phyloP scores from a whole-genome alignment of 768 basidiomycete genomes.

The Termitomyces sp. region DNA sequence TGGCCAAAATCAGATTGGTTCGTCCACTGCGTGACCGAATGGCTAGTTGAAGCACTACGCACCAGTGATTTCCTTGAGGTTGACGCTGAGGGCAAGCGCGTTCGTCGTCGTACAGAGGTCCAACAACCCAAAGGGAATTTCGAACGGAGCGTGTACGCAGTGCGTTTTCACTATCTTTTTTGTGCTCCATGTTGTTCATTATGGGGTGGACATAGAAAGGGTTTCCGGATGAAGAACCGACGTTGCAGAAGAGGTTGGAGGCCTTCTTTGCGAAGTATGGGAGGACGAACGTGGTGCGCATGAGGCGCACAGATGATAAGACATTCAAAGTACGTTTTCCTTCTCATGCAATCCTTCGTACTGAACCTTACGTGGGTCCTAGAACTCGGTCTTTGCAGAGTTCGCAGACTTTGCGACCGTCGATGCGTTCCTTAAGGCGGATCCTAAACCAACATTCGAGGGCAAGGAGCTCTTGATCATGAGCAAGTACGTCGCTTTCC shows the following conservation, averaged over 20 bases:
- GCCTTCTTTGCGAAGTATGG: constrained; percentile 78
- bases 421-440: constrained; percentile 71
- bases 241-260: constrained; percentile 71
- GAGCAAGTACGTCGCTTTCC: constrained; percentile 63
- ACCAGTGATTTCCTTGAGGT: constrained; percentile 59
- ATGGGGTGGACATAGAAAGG: constrained; percentile 63
- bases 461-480: constrained; percentile 75
- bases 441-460: constrained; percentile 78
- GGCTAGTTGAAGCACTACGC: constrained; percentile 67
- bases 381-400: constrained; percentile 94
- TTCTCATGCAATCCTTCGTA: neutral
- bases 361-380: neutral
- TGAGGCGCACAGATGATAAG: constrained; percentile 81
- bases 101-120: constrained; percentile 71
- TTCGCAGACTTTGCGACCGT: constrained; percentile 68
- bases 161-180: constrained; percentile 35
- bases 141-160: constrained; percentile 84
- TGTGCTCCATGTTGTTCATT: neutral
- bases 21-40: constrained; percentile 31
- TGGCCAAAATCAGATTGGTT: neutral
- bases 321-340: constrained; percentile 69
- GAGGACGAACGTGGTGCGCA: constrained; percentile 74
- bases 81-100: constrained; percentile 64
- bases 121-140: constrained; percentile 76
- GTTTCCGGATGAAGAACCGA: constrained; percentile 62